These are phyloP conservation scores for Pythium dissimile DNA, from an alignment of 352 stramenopile species.

Conservation along the genomic window DNA sequence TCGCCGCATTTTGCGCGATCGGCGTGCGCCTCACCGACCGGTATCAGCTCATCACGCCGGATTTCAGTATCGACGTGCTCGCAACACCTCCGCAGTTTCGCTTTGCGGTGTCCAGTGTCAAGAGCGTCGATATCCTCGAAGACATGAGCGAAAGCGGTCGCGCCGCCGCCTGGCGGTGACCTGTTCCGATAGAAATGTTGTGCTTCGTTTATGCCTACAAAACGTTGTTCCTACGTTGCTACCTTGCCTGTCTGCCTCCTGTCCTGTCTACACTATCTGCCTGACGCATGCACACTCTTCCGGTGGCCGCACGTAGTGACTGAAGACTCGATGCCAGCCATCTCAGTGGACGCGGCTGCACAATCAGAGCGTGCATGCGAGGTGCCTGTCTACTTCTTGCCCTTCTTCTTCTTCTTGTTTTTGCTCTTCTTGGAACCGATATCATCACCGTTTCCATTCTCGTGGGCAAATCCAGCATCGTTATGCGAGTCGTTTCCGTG, in stretches of 20 bases:
- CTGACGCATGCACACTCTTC: neutral
- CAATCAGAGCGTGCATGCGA: no score
- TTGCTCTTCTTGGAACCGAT: slow-evolving; percentile 18
- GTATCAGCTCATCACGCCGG: slow-evolving; percentile 27
- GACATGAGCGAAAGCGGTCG: slow-evolving; percentile 11
- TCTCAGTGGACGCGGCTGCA: neutral
- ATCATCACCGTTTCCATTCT: slow-evolving; percentile 3
- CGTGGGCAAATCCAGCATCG: slow-evolving; percentile 1
- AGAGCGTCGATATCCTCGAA: slow-evolving; percentile 23
- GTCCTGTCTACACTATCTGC: slow-evolving; percentile 7
- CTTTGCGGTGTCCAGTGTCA: slow-evolving; percentile 23
- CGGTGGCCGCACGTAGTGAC: no score
- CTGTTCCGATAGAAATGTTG: no score
- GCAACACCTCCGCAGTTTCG: slow-evolving; percentile 17
- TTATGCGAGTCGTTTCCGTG: slow-evolving; percentile 13
- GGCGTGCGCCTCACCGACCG: slow-evolving; percentile 25
- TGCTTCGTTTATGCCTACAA: slow-evolving; percentile 17
- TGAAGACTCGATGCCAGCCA: no score
- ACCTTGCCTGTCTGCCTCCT: neutral
- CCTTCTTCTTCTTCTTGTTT: slow-evolving; percentile 39
- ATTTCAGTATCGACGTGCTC: slow-evolving; percentile 31
- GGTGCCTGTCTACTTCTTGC: slow-evolving; percentile 24
- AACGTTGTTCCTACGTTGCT: slow-evolving; percentile 1
- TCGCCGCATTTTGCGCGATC: slow-evolving; percentile 28
- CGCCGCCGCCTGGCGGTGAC: neutral